phyloP scores from a whole-genome alignment of 1,284 basidiomycete genomes.

The Trichosporon faecale region DNA sequence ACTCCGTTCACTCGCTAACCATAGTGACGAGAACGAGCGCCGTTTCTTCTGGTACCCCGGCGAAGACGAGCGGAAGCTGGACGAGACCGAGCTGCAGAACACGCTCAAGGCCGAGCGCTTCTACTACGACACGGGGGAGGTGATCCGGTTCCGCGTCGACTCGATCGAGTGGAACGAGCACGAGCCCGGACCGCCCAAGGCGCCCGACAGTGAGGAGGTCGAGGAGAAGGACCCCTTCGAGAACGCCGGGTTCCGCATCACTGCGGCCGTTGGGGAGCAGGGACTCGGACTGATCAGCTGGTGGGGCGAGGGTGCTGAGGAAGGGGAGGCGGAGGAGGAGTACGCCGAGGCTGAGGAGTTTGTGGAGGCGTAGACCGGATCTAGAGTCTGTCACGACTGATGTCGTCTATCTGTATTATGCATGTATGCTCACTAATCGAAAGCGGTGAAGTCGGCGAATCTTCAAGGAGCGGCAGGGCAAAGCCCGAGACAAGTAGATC shows the following conservation, averaged over 20 bases:
- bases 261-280: slow-evolving; percentile 79
- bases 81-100: slow-evolving; percentile 60
- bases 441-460: background rate
- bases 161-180: slow-evolving; percentile 85
- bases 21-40: slow-evolving; percentile 56
- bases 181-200: slow-evolving; percentile 69
- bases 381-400: background rate
- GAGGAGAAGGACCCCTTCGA: slow-evolving; percentile 20
- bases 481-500: too few relatives aligned
- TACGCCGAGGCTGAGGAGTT: background rate
- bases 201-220: slow-evolving; percentile 52
- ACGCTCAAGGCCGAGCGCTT: slow-evolving; percentile 62
- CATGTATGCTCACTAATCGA: background rate
- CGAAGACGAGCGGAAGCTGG: slow-evolving; percentile 53
- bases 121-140: slow-evolving; percentile 79
- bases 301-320: slow-evolving; percentile 54
- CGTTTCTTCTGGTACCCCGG: slow-evolving; percentile 73
- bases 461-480: background rate
- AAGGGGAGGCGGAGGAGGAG: slow-evolving; percentile 18
- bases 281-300: slow-evolving; percentile 67
- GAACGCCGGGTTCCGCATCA: slow-evolving; percentile 20
- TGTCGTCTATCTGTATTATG: slow-evolving; percentile 3
- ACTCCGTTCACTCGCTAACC: background rate
- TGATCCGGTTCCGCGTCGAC: slow-evolving; percentile 83
- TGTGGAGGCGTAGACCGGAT: background rate